Conservation (phyloP, 805 yeast genomes). For the Saccharomycopsis vini region DNA sequence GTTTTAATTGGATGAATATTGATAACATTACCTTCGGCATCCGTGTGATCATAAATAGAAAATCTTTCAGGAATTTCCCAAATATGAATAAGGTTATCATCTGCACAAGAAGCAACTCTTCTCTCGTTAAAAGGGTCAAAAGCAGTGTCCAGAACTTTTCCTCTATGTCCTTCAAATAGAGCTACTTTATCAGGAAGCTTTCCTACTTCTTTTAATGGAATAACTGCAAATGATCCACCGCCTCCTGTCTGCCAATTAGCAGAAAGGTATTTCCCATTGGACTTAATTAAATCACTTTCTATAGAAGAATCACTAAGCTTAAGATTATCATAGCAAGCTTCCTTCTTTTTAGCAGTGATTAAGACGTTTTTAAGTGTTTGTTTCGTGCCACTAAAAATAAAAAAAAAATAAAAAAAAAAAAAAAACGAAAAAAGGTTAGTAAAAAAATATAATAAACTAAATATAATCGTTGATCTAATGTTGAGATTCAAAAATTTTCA, state of each 20-base stretch:
- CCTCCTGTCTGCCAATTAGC: slow-evolving; percentile 93
- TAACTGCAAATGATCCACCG: slow-evolving; percentile 95
- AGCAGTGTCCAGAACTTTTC: slow-evolving; percentile 90
- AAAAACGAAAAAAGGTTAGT: no score
- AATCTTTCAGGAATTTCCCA: slow-evolving; percentile 86
- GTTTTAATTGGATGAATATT: slow-evolving; percentile 67
- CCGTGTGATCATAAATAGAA: slow-evolving; percentile 53
- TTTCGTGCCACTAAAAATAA: no score
- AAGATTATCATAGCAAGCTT: slow-evolving; percentile 38
- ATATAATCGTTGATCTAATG: no score
- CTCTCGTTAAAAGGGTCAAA: slow-evolving; percentile 85
- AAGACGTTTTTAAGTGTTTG: no score
- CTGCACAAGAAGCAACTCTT: slow-evolving; percentile 70
- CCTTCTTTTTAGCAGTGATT: no score
- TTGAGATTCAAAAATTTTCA: no score
- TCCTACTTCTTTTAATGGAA: slow-evolving; percentile 80
- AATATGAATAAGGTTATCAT: slow-evolving; percentile 69
- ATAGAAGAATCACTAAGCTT: slow-evolving; percentile 86
- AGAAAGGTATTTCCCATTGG: slow-evolving; percentile 78
- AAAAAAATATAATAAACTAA: no score
- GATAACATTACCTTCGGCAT: slow-evolving; percentile 46
- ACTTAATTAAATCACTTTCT: slow-evolving; percentile 85
- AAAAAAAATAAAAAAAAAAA: no score
- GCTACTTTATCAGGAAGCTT: slow-evolving; percentile 92
- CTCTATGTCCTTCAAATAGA: slow-evolving; percentile 90